Percentiles rank a stretch among this genome's conserved stretches.
Evolutionary conservation across 176 grass and related monocot genomes (phyloP).

Genomic region (Miscanthus lutarioriparius): DNA sequence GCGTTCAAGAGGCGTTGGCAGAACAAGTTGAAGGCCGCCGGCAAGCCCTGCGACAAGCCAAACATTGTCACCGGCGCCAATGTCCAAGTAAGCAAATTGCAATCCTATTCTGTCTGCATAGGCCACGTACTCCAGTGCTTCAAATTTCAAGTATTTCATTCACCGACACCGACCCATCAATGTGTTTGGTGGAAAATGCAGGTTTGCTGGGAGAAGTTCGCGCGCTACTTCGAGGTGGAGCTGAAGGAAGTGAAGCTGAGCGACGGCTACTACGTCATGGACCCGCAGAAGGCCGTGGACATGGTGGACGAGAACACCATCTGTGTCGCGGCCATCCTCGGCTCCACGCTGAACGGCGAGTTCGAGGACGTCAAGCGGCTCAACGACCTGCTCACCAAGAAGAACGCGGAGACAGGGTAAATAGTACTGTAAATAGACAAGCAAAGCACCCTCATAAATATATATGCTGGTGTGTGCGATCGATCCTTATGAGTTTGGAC

Average conservation of each 20-base stretch:
- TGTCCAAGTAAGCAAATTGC: slow-evolving; percentile 48
- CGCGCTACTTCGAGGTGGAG: slow-evolving; percentile 91
- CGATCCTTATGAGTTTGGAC: not conserved
- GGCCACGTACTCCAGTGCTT: not conserved
- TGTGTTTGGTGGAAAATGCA: not conserved
- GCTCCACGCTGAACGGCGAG: slow-evolving; percentile 86
- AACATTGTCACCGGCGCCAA: slow-evolving; percentile 95
- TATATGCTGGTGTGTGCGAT: not conserved
- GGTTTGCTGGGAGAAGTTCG: slow-evolving; percentile 98
- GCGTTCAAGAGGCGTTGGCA: slow-evolving; percentile 90
- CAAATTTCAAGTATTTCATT: not conserved
- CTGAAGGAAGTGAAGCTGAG: slow-evolving; percentile 89
- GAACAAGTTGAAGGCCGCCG: slow-evolving; percentile 72
- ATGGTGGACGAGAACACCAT: slow-evolving; percentile 96
- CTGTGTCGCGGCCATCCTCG: slow-evolving; percentile 91
- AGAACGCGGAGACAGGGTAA: slow-evolving; percentile 86
- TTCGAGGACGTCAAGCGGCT: slow-evolving; percentile 90
- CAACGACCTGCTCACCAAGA: slow-evolving; percentile 56
- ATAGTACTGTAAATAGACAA: slow-evolving; percentile 24
- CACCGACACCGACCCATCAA: not conserved
- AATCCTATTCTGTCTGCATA: not conserved
- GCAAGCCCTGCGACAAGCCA: slow-evolving; percentile 88
- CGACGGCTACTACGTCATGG: slow-evolving; percentile 80
- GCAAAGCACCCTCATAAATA: not conserved
- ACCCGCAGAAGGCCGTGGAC: slow-evolving; percentile 75